phyloP scores from a whole-genome alignment of 306 rosid genomes.

The Rubus idaeus region DNA sequence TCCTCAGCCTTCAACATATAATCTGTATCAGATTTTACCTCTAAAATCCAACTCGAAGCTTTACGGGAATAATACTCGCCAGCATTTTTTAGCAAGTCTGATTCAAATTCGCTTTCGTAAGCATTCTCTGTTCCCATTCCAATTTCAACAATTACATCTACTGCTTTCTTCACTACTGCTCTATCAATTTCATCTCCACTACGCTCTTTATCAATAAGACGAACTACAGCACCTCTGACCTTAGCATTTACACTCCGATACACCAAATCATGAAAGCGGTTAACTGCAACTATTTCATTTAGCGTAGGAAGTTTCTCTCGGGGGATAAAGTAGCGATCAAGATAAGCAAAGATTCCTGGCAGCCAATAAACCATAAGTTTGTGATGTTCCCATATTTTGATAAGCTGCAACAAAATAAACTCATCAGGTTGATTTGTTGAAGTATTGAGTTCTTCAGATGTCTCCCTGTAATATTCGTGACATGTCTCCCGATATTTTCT shows the following conservation, averaged over 20 bases:
- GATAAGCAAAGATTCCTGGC: constrained; percentile 31
- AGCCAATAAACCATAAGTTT: constrained; percentile 38
- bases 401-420: constrained; percentile 58
- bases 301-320: constrained; percentile 29
- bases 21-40: constrained; percentile 52
- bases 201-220: constrained; percentile 55
- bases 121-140: constrained; percentile 31
- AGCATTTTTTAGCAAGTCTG: constrained; percentile 47
- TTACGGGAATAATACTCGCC: constrained; percentile 50
- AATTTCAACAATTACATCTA: constrained; percentile 57
- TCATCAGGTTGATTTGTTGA: constrained; percentile 50
- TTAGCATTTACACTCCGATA: constrained; percentile 27
- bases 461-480: constrained; percentile 31
- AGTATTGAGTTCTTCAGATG: constrained; percentile 24
- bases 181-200: constrained; percentile 64
- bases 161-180: constrained; percentile 49
- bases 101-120: constrained; percentile 47
- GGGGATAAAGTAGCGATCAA: constrained; percentile 35
- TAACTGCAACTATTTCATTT: constrained; percentile 24
- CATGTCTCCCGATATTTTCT: neutral
- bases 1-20: constrained; percentile 55
- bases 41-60: constrained; percentile 57
- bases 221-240: constrained; percentile 42
- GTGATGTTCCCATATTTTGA: constrained; percentile 49
- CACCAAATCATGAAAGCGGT: constrained; percentile 29